Evolutionary conservation across 768 basidiomycete species (phyloP).

Genomic region (Pisolithus orientalis): DNA sequence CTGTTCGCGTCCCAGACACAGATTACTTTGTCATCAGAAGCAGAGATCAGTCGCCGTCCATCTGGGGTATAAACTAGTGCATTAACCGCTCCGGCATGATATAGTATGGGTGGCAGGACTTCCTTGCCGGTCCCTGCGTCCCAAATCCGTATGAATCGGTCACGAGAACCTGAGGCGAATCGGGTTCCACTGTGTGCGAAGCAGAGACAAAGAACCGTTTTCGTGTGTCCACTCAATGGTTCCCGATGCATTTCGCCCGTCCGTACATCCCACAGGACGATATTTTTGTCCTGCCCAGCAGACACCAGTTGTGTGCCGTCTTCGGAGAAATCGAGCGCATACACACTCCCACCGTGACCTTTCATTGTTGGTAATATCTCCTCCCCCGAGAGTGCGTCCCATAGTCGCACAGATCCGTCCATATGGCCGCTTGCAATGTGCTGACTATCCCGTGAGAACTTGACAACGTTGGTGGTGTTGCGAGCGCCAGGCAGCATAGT

Average conservation of each 20-base stretch:
- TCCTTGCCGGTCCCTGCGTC: conserved; percentile 15
- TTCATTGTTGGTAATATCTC: conserved; percentile 9
- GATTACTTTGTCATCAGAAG: conserved; percentile 24
- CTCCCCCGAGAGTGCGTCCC: conserved; percentile 22
- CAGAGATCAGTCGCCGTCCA: conserved; percentile 22
- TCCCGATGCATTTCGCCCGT: conserved; percentile 9
- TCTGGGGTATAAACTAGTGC: conserved; percentile 26
- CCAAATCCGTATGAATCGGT: conserved; percentile 24
- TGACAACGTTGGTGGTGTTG: conserved; percentile 11
- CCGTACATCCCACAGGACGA: conserved; percentile 20
- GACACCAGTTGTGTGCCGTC: conserved; percentile 22
- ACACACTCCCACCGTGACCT: conserved; percentile 17
- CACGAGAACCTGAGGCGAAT: conserved; percentile 28
- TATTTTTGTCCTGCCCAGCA: conserved; percentile 19
- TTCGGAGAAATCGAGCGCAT: conserved; percentile 24
- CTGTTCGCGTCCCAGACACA: conserved; percentile 24
- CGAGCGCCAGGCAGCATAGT: conserved; percentile 11
- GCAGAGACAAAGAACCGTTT: conserved; percentile 20
- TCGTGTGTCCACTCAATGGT: conserved; percentile 19
- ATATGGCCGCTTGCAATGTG: conserved; percentile 20
- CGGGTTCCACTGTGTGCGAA: conserved; percentile 22
- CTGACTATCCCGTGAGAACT: conserved; percentile 24
- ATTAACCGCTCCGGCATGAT: conserved; percentile 16
- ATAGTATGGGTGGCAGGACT: conserved; percentile 10
- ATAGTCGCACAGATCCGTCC: conserved; percentile 18